These are phyloP conservation scores for Calonectria montana DNA, from an alignment of 2,329 filamentous ascomycete genomes.

Conservation along the genomic window DNA sequence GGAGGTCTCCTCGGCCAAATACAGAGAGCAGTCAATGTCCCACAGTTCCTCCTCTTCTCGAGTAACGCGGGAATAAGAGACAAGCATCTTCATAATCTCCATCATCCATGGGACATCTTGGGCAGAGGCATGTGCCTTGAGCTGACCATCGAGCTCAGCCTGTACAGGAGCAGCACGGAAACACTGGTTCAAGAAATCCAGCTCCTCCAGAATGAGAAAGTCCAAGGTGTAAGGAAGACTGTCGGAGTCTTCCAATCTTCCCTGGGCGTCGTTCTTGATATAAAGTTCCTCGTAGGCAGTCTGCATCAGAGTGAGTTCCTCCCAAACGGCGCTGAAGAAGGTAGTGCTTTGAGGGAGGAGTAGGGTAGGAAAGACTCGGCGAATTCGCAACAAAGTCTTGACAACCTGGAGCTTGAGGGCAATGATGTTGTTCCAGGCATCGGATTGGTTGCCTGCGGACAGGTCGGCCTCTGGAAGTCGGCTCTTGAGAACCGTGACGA, in stretches of 20 bases:
- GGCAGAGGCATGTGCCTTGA: constrained; percentile 69
- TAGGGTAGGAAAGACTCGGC: constrained; percentile 83
- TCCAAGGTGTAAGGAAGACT: constrained; percentile 94
- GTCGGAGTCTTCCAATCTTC: constrained; percentile 89
- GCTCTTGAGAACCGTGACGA: constrained; percentile 81
- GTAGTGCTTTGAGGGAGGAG: constrained; percentile 84
- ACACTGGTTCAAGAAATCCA: constrained; percentile 94
- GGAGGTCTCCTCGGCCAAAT: constrained; percentile 93
- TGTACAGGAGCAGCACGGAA: constrained; percentile 89
- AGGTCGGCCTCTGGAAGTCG: constrained; percentile 74
- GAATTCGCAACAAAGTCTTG: constrained; percentile 91
- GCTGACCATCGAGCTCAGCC: constrained; percentile 85
- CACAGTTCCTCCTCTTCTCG: constrained; percentile 94
- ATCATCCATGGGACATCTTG: constrained; percentile 82
- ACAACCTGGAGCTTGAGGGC: constrained; percentile 94
- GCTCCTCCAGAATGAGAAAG: constrained; percentile 90
- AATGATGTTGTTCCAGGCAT: constrained; percentile 83
- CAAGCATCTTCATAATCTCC: constrained; percentile 86
- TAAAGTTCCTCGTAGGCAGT: constrained; percentile 83
- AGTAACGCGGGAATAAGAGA: constrained; percentile 89
- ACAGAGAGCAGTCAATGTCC: constrained; percentile 97
- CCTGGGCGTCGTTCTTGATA: constrained; percentile 86
- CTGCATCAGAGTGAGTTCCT: constrained; percentile 82
- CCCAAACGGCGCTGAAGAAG: constrained; percentile 90
- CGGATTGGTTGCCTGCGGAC: constrained; percentile 63